phyloP scores from a whole-genome alignment of 2,329 filamentous ascomycete genomes.

The Mycosphaerella arachidis region DNA sequence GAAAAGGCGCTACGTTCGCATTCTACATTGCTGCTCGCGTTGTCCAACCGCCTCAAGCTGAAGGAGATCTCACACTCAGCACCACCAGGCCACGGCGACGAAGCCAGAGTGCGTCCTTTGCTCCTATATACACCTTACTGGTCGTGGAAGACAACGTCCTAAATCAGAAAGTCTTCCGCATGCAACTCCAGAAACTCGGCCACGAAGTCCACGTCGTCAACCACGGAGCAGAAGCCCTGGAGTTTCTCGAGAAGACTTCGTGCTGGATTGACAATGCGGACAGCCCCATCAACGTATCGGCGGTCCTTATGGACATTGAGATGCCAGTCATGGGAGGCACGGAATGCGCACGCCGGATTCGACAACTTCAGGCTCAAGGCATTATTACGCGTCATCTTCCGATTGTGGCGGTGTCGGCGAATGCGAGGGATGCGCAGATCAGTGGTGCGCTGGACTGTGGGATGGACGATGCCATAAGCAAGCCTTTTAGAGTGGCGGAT shows the following conservation, averaged over 20 bases:
- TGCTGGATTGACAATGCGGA: slow-evolving; percentile 9
- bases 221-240: slow-evolving; percentile 37
- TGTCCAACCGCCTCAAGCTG: background rate
- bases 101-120: background rate
- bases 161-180: slow-evolving; percentile 40
- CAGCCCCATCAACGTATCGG: slow-evolving; percentile 1
- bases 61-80: background rate
- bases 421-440: slow-evolving; percentile 68
- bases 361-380: slow-evolving; percentile 58
- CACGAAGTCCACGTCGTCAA: slow-evolving; percentile 37
- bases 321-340: slow-evolving; percentile 81
- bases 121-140: slow-evolving; percentile 13
- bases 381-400: slow-evolving; percentile 61
- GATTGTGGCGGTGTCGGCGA: slow-evolving; percentile 73
- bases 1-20: slow-evolving; percentile 59
- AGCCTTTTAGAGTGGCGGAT: slow-evolving; percentile 52
- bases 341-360: slow-evolving; percentile 63
- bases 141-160: slow-evolving; percentile 38
- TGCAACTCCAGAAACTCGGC: slow-evolving; percentile 36
- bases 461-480: slow-evolving; percentile 73
- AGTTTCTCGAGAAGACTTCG: slow-evolving; percentile 29
- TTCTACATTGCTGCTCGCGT: slow-evolving; percentile 59
- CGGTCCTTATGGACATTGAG: slow-evolving; percentile 63
- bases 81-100: background rate
- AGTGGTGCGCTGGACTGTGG: slow-evolving; percentile 63